These are phyloP conservation scores for Anaeramoeba ignava DNA, from an alignment of 78 protist genomes.

Conservation along the genomic window DNA sequence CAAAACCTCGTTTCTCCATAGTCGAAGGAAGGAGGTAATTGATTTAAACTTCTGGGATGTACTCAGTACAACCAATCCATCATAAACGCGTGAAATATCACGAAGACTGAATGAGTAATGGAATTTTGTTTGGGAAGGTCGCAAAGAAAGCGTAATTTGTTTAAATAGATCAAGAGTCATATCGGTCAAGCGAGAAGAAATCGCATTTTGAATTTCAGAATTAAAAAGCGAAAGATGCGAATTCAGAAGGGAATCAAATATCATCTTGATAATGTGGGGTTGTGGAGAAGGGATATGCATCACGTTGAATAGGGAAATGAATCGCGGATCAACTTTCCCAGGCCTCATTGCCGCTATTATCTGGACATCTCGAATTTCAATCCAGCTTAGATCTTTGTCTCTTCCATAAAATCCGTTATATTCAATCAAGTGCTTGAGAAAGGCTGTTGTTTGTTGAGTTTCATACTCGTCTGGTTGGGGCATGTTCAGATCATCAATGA, in stretches of 20 bases:
- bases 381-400: constrained; percentile 36
- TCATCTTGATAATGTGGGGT: constrained; percentile 25
- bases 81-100: constrained; percentile 59
- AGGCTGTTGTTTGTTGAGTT: constrained; percentile 82
- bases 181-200: constrained; percentile 10
- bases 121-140: constrained; percentile 72
- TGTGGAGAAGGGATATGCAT: constrained; percentile 42
- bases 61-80: constrained; percentile 46
- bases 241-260: constrained; percentile 31
- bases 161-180: constrained; percentile 41
- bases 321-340: constrained; percentile 71
- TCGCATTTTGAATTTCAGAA: neutral
- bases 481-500: constrained; percentile 84
- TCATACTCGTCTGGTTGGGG: constrained; percentile 56
- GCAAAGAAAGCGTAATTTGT: constrained; percentile 15
- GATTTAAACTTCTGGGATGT: constrained; percentile 16
- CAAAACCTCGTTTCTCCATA: constrained; percentile 41
- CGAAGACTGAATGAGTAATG: constrained; percentile 90
- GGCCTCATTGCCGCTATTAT: constrained; percentile 67
- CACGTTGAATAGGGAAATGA: constrained; percentile 24
- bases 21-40: constrained; percentile 9
- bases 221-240: constrained; percentile 25
- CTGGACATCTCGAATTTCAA: constrained; percentile 38
- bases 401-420: constrained; percentile 73
- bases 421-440: constrained; percentile 71